phyloP scores from a whole-genome alignment of 306 rosid species.

The Dalbergia cochinchinensis region DNA sequence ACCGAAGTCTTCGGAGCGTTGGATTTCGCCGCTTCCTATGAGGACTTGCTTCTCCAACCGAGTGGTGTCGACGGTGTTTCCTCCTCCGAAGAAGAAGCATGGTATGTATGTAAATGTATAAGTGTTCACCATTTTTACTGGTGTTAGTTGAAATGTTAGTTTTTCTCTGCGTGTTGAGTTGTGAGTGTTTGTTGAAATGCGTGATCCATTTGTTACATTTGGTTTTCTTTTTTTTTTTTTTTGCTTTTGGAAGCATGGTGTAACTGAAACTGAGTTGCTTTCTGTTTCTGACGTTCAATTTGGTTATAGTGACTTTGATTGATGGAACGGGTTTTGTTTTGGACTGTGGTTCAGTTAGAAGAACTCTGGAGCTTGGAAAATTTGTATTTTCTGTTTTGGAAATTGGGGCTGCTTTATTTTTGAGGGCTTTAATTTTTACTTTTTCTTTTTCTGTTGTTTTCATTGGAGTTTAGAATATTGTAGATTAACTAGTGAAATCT shows the following conservation, averaged over 20 bases:
- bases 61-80: conserved; percentile 47
- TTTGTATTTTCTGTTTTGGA: not conserved
- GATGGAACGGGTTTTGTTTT: not conserved
- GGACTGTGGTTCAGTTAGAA: conserved; percentile 23
- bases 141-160: not conserved
- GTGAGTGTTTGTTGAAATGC: conserved; percentile 15
- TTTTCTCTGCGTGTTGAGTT: conserved; percentile 29
- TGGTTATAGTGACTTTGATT: conserved; percentile 28
- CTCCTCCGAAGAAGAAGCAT: conserved; percentile 75
- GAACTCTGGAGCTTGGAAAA: not conserved
- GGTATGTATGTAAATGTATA: conserved; percentile 52
- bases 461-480: not conserved
- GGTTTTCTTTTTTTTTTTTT: not conserved
- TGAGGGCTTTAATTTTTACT: conserved; percentile 16
- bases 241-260: not conserved
- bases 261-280: not conserved
- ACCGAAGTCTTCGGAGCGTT: conserved; percentile 75
- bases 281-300: conserved; percentile 2
- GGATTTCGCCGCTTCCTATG: conserved; percentile 65
- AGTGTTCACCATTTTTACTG: not conserved
- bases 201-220: conserved; percentile 28
- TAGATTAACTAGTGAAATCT: conserved; percentile 4
- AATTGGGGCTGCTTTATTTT: conserved; percentile 1
- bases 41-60: conserved; percentile 60
- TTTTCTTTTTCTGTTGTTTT: not conserved